These are phyloP conservation scores for Biancaea sappan DNA, from an alignment of 306 rosid species.

Conservation along the genomic window DNA sequence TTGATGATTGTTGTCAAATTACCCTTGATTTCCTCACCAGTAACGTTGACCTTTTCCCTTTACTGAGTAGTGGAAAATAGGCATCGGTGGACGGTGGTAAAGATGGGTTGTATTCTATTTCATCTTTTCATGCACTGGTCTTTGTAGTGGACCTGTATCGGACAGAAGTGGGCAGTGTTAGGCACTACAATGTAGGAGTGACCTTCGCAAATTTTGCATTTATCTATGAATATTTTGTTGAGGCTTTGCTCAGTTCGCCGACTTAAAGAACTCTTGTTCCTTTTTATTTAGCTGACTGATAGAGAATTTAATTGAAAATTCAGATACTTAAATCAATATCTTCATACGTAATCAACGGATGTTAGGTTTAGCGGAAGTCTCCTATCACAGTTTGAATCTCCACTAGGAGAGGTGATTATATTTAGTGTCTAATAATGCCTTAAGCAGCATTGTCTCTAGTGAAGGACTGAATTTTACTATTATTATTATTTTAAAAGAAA, in stretches of 20 bases:
- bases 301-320: neutral
- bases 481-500: neutral
- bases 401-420: too few relatives aligned
- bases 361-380: too few relatives aligned
- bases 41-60: slow-evolving; percentile 54
- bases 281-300: slow-evolving; percentile 19
- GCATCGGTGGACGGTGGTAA: slow-evolving; percentile 50
- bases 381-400: too few relatives aligned
- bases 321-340: slow-evolving; percentile 9
- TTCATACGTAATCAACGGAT: too few relatives aligned
- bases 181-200: slow-evolving; percentile 42
- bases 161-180: slow-evolving; percentile 52
- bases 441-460: too few relatives aligned
- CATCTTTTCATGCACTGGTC: slow-evolving; percentile 76
- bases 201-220: slow-evolving; percentile 47
- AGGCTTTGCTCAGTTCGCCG: slow-evolving; percentile 37
- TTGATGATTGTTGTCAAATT: slow-evolving; percentile 40
- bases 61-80: slow-evolving; percentile 37
- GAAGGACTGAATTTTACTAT: neutral
- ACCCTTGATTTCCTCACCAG: slow-evolving; percentile 46
- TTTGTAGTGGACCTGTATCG: slow-evolving; percentile 62
- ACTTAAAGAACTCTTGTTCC: slow-evolving; percentile 36
- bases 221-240: slow-evolving; percentile 49
- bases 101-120: slow-evolving; percentile 56
- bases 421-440: too few relatives aligned